Base-by-base conservation (phyloP, 805 yeast genomes). In the Candida glaebosa region DNA sequence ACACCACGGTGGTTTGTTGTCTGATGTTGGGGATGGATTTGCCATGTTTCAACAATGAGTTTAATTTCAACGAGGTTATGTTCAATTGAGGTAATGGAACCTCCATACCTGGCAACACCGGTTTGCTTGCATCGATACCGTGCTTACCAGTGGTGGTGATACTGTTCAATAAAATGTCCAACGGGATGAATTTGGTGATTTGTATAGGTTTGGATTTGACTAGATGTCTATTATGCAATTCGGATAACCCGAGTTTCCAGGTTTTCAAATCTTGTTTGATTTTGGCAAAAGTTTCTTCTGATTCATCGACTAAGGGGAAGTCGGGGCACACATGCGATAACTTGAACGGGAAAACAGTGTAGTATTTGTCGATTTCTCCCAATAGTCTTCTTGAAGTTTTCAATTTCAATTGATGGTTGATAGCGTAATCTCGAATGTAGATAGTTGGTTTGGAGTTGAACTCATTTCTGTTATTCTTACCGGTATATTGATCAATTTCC, bases 281-380 rank as follows among this genome's bases (percentile, higher is more conserved):
- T 18, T 60, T 41, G 32, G 60, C 65, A 48, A 79, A 60, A 57
- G 74, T 79, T 15, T 66, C 65, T 8, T 46, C 51, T 19, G 65
- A 50, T 39, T 70, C 61, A 28, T 50, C 57, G n/a, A 39, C 35
- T 18, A 82, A 61, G 41, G 90, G 90, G 75, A 82, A 83, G 31
- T 63, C 53, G 18, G 72, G 69, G 12, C 87, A 75, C 36, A 87
- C 67, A 64, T 87, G 84, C 30, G 88, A 73, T 51, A 90, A 73
- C 65, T 88, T 91, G 73, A 91, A 87, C 43, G 99, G 98, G 63
- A 79, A 91, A 25, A 93, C 98, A 19, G 96, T 86, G 51, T 78
- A 73, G 37, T 76, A 69, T 51, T 76, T 79, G 63, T 89, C 96
- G 50, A 87, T 78, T 45, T 76, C 76, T 25, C 79, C 71, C 50